Evolutionary conservation across 805 yeast genomes (phyloP).

Genomic region (Saccharomyces cerevisiae): DNA sequence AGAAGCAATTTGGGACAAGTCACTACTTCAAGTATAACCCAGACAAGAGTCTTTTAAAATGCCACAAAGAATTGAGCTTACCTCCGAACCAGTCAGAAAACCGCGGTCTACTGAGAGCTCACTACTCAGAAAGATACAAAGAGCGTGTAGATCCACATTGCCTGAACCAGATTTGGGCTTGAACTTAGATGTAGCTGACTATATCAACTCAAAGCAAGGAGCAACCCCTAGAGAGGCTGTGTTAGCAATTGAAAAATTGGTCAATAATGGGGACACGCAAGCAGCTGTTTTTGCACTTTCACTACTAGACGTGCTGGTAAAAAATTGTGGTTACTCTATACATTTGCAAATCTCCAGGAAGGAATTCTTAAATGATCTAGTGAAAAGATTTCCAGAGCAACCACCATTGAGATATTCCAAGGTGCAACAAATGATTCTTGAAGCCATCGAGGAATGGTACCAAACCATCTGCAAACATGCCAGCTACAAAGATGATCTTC

Average conservation of each 20-base stretch:
- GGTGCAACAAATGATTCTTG: slow-evolving; percentile 75
- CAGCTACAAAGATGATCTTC: slow-evolving; percentile 83
- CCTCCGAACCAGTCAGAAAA: slow-evolving; percentile 30
- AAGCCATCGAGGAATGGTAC: slow-evolving; percentile 94
- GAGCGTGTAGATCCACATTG: slow-evolving; percentile 81
- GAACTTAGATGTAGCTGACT: slow-evolving; percentile 88
- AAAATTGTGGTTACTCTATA: slow-evolving; percentile 96
- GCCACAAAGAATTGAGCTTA: slow-evolving; percentile 28
- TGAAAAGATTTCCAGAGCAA: slow-evolving; percentile 85
- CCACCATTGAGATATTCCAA: slow-evolving; percentile 82
- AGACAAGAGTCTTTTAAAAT: slow-evolving; percentile 4
- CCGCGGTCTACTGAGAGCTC: slow-evolving; percentile 27
- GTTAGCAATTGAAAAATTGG: slow-evolving; percentile 67
- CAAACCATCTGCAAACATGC: slow-evolving; percentile 88
- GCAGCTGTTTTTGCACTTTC: slow-evolving; percentile 78
- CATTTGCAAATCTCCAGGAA: slow-evolving; percentile 91
- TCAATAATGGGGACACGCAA: slow-evolving; percentile 77
- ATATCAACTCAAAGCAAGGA: slow-evolving; percentile 88
- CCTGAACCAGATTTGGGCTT: slow-evolving; percentile 81
- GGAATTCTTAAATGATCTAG: slow-evolving; percentile 89
- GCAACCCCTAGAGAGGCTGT: slow-evolving; percentile 89
- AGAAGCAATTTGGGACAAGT: background rate
- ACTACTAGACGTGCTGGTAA: slow-evolving; percentile 79
- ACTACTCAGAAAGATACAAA: slow-evolving; percentile 40
- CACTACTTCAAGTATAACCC: background rate